Base-by-base conservation (phyloP, 305 asterid species). In the Withania somnifera region DNA sequence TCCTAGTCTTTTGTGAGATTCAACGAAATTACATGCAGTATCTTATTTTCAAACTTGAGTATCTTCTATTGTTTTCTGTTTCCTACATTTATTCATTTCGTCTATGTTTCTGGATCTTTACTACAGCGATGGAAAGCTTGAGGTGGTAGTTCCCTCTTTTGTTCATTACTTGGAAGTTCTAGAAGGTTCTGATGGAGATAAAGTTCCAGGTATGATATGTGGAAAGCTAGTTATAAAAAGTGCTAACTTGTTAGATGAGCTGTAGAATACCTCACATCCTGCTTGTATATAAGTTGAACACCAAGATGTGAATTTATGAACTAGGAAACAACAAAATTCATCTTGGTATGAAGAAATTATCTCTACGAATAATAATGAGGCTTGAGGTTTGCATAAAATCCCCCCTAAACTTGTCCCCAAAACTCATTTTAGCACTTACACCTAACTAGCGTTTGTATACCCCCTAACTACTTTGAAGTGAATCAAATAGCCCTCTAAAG, bases 161-260 rank as follows among this genome's bases (percentile, higher is more conserved):
- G 98, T 96, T 88, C 99, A 96, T 88, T 96, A 93, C 90, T 90
- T 96, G 94, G 99, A 96, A 86, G 99, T 94, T 57, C 91, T 96
- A 53, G 99, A 96, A 89, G 99, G 99, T 79, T 89, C 98, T 84
- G 99, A 96, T 89, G 99, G 99, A 84, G 99, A 96, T 86, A 96
- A 96, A 91, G 50, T 96, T 82, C 97, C 99, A 90, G 99, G 99
- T 96, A 85, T n/a, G 45, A 56, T 58, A 57, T 76, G 26, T 53
- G 30, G 32, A 45, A 19, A 64, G 66, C 32, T 83, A 34, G 13
- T 50, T 40, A 50, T 45, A 20, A 17, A 73, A 75, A 32, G 50
- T 52, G 76, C 38, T 1, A 64, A 19, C 78, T 45, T 45, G 4
- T 20, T 63, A 28, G 64, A 22, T n/a, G 71, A 73, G 36, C 60